phyloP scores from a whole-genome alignment of 1,139 yeast genomes.

The Candida dubliniensis region DNA sequence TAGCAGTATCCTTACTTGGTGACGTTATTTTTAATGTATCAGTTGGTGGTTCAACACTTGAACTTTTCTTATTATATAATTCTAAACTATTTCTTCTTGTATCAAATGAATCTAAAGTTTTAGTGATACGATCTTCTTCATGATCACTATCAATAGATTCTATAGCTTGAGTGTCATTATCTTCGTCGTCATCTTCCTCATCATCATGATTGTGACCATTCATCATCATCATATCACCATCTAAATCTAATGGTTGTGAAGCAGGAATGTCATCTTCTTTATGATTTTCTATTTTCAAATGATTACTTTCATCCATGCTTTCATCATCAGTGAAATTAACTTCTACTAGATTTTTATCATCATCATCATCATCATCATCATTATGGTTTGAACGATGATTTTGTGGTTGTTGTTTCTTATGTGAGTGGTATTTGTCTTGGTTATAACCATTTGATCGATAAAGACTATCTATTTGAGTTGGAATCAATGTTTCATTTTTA shows the following conservation, averaged over 20 bases:
- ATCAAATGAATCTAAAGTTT: constrained; percentile 8
- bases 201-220: no score
- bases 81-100: constrained; percentile 15
- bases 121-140: not conserved
- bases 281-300: not conserved
- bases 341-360: no score
- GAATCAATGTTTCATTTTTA: not conserved
- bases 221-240: not conserved
- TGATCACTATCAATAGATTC: not conserved
- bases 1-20: not conserved
- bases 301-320: no score
- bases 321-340: not conserved
- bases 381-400: no score
- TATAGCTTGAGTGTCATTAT: constrained; percentile 3
- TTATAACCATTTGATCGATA: no score
- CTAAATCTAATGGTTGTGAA: not conserved
- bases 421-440: no score
- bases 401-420: no score
- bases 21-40: not conserved
- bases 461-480: constrained; percentile 2
- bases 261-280: not conserved
- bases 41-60: constrained; percentile 11
- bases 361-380: no score
- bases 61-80: constrained; percentile 8
- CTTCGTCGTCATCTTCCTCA: not conserved